A percentile compares a stretch with the other conserved stretches of the same genome.
These are phyloP conservation scores for Elsinoe arachidis DNA, from an alignment of 2,329 filamentous ascomycete species.

Conservation along the genomic window DNA sequence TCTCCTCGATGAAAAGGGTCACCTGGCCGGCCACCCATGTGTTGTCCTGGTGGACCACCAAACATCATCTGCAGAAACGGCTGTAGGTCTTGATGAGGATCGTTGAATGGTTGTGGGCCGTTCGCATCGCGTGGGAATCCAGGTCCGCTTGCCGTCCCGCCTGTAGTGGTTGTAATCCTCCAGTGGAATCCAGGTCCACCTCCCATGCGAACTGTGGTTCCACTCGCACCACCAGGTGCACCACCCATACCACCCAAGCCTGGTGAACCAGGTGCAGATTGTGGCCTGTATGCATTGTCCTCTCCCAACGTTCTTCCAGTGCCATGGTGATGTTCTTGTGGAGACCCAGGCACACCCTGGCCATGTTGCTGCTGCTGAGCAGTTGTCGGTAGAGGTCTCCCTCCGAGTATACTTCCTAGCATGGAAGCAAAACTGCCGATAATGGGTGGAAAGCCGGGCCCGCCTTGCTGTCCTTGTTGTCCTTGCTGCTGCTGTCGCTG, in stretches of 20 bases:
- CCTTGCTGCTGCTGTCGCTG: neutral
- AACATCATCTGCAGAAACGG: conserved; percentile 12
- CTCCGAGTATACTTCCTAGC: conserved; percentile 16
- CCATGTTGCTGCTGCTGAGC: conserved; percentile 12
- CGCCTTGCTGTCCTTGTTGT: neutral
- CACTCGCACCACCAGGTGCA: neutral
- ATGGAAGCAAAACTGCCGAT: conserved; percentile 17
- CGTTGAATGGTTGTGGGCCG: conserved; percentile 25
- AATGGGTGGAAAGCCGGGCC: neutral
- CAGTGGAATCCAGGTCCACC: conserved; percentile 22
- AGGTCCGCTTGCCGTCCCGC: conserved; percentile 17
- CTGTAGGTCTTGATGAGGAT: conserved; percentile 8
- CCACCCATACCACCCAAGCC: neutral
- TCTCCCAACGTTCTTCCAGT: neutral
- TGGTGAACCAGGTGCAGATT: neutral
- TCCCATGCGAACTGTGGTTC: neutral
- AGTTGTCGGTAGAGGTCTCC: conserved; percentile 1
- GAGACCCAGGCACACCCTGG: conserved; percentile 8
- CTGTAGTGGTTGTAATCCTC: conserved; percentile 24
- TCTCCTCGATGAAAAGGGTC: conserved; percentile 6
- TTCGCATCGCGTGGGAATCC: conserved; percentile 45
- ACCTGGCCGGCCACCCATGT: neutral
- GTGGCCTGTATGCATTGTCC: neutral
- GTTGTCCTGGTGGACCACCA: conserved; percentile 1
- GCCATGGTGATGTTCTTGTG: neutral